Base-by-base conservation (phyloP, 108 stramenopile genomes). In the Cyclostephanos tholiformis region DNA sequence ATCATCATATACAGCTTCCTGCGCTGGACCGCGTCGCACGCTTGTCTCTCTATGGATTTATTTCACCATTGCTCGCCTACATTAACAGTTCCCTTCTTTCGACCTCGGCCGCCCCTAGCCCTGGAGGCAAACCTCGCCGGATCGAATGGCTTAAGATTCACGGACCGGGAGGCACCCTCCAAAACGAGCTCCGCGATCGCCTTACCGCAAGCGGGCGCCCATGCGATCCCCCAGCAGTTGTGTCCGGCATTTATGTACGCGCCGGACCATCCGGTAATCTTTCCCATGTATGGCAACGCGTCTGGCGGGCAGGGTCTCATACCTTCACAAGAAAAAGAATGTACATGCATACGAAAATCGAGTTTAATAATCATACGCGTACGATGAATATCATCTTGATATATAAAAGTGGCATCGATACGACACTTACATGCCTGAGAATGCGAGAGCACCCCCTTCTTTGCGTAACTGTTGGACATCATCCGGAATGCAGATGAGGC, bases 151-250 rank as follows among this genome's bases (percentile, higher is more conserved):
- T 27, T 20, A 35, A 93, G 59, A 75, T 93, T 55, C 22, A 93
- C 66, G 58, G 80, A 85, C 23, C 36, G 11, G 46, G 76, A 69
- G 10, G 67, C 52, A 7, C 97, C 96, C 7, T 97, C 92, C 52
- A 93, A 73, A 35, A 98, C 69, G 29, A 99, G 76, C 72, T 99
- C 97, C 2, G 96, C 64, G 80, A 98, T 95, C 17, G 82, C 83
- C 67, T 84, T 75, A 1, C 98, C 98, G 50, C 88, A 89, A 32
- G 92, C 95, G 2, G 97, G 98, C 10, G 97, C 97, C 97, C 97
- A 97, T 0, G 97, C 89, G 53, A 98, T 98, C 8, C 96, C 96
- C 98, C 98, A 99, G 74, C 97, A 98, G 70, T 99, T 99, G 72
- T 97, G 97, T 20, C 95, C 98, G 6, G 95, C 92, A 84, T 93